These are phyloP conservation scores for Trichoderma guizhouense DNA, from an alignment of 2,329 filamentous ascomycete species.

Conservation along the genomic window DNA sequence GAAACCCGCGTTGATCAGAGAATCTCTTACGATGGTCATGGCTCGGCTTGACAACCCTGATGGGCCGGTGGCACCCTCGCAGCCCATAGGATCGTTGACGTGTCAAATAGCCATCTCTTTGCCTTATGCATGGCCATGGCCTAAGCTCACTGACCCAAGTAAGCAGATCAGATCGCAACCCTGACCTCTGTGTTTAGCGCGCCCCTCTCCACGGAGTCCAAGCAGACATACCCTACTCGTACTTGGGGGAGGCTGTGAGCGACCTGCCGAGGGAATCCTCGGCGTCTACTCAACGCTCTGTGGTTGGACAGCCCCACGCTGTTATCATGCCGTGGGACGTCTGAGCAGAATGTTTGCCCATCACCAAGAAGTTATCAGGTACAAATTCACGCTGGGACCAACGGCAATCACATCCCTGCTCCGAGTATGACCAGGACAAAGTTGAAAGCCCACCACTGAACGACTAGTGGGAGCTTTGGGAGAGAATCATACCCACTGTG, in stretches of 20 bases:
- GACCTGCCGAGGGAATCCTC: not conserved
- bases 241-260: not conserved
- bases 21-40: not conserved
- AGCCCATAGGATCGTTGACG: slow-evolving; percentile 6
- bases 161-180: slow-evolving; percentile 19
- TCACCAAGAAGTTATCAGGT: not conserved
- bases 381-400: not conserved
- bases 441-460: not conserved
- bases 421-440: not conserved
- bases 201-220: not conserved
- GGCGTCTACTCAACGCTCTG: not conserved
- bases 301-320: not conserved
- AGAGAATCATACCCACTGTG: slow-evolving; percentile 5
- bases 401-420: not conserved
- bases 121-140: slow-evolving; percentile 8
- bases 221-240: not conserved
- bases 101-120: slow-evolving; percentile 10
- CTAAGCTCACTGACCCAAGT: slow-evolving; percentile 17
- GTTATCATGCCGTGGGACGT: not conserved
- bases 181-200: slow-evolving; percentile 10
- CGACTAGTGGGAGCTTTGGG: not conserved
- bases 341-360: not conserved
- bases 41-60: slow-evolving; percentile 9
- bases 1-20: not conserved
- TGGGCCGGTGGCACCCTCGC: not conserved